Evolutionary conservation across 768 basidiomycete genomes (phyloP).

Genomic region (Auricularia sp.): DNA sequence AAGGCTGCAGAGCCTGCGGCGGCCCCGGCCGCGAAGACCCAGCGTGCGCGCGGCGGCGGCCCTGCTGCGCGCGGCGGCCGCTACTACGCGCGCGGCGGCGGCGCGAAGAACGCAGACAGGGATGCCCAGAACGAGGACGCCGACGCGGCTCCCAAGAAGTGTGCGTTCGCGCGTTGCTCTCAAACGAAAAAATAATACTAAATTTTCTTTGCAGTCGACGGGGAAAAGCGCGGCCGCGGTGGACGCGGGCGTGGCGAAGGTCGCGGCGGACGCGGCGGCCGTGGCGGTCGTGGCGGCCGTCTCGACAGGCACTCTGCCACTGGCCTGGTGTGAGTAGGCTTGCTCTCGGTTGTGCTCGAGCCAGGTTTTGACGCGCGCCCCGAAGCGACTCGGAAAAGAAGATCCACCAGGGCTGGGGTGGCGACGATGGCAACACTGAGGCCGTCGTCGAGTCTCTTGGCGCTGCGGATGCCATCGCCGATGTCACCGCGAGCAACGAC

Average conservation of each 20-base stretch:
- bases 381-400: neutral
- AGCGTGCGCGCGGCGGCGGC: conserved; percentile 40
- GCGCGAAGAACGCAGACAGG: conserved; percentile 12
- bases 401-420: conserved; percentile 46
- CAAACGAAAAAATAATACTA: conserved; percentile 11
- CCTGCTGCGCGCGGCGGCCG: conserved; percentile 56
- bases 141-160: conserved; percentile 4
- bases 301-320: conserved; percentile 84
- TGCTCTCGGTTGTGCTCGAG: conserved; percentile 7
- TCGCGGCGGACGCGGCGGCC: conserved; percentile 30
- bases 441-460: conserved; percentile 73
- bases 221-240: conserved; percentile 33
- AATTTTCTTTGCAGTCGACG: conserved; percentile 22
- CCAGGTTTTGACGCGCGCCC: neutral
- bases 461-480: conserved; percentile 54
- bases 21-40: conserved; percentile 23
- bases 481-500: conserved; percentile 26
- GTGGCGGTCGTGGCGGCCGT: conserved; percentile 41
- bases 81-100: conserved; percentile 60
- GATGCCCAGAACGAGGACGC: conserved; percentile 20
- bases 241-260: conserved; percentile 31
- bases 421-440: conserved; percentile 77
- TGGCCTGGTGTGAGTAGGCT: conserved; percentile 37
- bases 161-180: neutral
- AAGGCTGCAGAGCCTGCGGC: conserved; percentile 25